Percentiles rank a stretch among this genome's conserved stretches.
Evolutionary conservation across 176 grass and related monocot species (phyloP).

Genomic region (Bothriochloa decipiens): DNA sequence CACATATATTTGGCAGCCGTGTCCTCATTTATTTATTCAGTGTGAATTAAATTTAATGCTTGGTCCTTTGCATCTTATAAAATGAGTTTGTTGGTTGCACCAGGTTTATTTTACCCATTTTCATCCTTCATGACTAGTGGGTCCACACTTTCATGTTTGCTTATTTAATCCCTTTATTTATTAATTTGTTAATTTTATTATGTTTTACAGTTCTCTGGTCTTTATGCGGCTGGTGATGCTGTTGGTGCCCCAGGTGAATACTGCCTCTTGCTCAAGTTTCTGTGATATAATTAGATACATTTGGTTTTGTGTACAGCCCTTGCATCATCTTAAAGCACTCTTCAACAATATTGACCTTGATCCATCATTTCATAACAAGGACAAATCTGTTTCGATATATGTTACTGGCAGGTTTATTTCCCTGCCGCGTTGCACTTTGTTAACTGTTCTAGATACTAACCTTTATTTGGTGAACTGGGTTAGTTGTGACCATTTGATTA

Average conservation of each 20-base stretch:
- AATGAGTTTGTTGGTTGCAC: slow-evolving; percentile 33
- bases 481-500: background rate
- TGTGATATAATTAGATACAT: background rate
- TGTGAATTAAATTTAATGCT: slow-evolving; percentile 8
- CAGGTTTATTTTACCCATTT: background rate
- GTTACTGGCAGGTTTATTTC: background rate
- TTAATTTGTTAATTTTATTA: background rate
- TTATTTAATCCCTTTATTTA: slow-evolving; percentile 33
- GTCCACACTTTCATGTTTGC: slow-evolving; percentile 28
- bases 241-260: slow-evolving; percentile 67
- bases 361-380: background rate
- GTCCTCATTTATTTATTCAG: background rate
- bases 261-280: background rate
- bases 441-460: background rate
- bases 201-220: slow-evolving; percentile 76
- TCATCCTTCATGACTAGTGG: background rate
- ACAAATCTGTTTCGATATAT: background rate
- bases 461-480: background rate
- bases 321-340: background rate
- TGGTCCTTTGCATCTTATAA: slow-evolving; percentile 2
- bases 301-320: background rate
- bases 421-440: background rate
- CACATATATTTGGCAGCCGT: background rate
- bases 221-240: slow-evolving; percentile 71
- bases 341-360: background rate